Evolutionary conservation across 2,329 filamentous ascomycete genomes (phyloP).

Genomic region (Pestalotiopsis sp.): DNA sequence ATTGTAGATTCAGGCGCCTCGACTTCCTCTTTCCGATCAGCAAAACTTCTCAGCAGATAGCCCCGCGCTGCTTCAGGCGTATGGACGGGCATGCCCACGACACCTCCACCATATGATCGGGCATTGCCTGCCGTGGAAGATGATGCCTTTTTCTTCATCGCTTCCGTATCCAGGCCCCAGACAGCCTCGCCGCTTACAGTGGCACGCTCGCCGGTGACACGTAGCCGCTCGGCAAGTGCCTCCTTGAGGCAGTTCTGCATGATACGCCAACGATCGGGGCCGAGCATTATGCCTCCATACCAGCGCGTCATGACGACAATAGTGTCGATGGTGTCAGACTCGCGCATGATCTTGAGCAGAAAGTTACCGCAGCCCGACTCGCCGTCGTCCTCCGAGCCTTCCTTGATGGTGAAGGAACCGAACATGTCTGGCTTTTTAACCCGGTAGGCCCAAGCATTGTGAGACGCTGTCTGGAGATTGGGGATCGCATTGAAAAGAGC

Average conservation of each 20-base stretch:
- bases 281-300: slow-evolving; percentile 65
- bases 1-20: slow-evolving; percentile 18
- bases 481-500: slow-evolving; percentile 51
- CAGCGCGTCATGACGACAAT: slow-evolving; percentile 63
- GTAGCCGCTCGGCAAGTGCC: slow-evolving; percentile 54
- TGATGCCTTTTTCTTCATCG: slow-evolving; percentile 44
- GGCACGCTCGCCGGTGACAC: slow-evolving; percentile 43
- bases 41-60: slow-evolving; percentile 64
- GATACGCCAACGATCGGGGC: slow-evolving; percentile 63
- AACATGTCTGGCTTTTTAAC: slow-evolving; percentile 36
- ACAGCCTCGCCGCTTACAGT: slow-evolving; percentile 54
- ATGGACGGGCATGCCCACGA: slow-evolving; percentile 69
- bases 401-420: slow-evolving; percentile 40
- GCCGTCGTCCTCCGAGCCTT: slow-evolving; percentile 63
- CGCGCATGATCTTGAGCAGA: slow-evolving; percentile 55
- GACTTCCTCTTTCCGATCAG: slow-evolving; percentile 37
- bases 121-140: slow-evolving; percentile 25
- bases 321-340: slow-evolving; percentile 51
- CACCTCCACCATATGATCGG: slow-evolving; percentile 31
- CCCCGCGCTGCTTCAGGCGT: slow-evolving; percentile 69
- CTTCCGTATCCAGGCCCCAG: slow-evolving; percentile 62
- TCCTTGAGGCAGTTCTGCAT: slow-evolving; percentile 61
- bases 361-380: slow-evolving; percentile 62
- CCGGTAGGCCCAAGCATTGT: slow-evolving; percentile 61
- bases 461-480: slow-evolving; percentile 54